A percentile compares a stretch with the other conserved stretches of the same genome.
phyloP scores from a whole-genome alignment of 1,284 basidiomycete species.

The Cutaneotrichosporon arboriforme region DNA sequence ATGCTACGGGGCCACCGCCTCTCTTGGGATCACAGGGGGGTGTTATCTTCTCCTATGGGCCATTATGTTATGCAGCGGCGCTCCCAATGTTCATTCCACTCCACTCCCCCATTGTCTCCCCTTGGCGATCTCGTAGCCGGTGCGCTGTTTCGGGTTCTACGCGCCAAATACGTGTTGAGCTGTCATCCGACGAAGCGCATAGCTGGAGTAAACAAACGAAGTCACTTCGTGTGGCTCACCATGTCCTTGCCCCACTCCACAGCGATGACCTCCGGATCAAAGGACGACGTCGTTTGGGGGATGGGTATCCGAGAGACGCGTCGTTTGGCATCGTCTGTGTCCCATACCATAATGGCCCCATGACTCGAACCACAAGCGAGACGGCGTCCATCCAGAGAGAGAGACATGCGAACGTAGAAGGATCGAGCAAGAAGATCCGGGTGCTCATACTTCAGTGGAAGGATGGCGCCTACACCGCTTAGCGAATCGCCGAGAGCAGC shows the following conservation, averaged over 20 bases:
- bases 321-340: conserved; percentile 9
- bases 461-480: conserved; percentile 17
- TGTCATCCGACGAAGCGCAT: conserved; percentile 42
- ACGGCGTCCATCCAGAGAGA: conserved; percentile 41
- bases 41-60: too few relatives aligned
- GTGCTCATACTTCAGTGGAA: conserved; percentile 35
- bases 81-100: too few relatives aligned
- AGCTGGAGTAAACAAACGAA: conserved; percentile 20
- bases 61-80: too few relatives aligned
- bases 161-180: conserved; percentile 41
- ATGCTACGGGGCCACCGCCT: too few relatives aligned
- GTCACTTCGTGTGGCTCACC: conserved; percentile 22
- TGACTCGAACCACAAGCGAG: conserved; percentile 36
- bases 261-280: conserved; percentile 33
- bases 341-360: conserved; percentile 45
- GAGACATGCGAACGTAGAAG: conserved; percentile 43
- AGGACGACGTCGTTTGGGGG: too few relatives aligned
- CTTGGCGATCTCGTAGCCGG: too few relatives aligned
- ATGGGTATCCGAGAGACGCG: too few relatives aligned
- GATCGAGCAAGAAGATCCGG: conserved; percentile 32
- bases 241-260: conserved; percentile 46
- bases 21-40: too few relatives aligned
- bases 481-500: conserved; percentile 8
- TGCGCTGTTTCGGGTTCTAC: neutral
- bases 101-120: too few relatives aligned